These are phyloP conservation scores for Solanum chilense DNA, from an alignment of 257 asterid genomes.

Conservation along the genomic window DNA sequence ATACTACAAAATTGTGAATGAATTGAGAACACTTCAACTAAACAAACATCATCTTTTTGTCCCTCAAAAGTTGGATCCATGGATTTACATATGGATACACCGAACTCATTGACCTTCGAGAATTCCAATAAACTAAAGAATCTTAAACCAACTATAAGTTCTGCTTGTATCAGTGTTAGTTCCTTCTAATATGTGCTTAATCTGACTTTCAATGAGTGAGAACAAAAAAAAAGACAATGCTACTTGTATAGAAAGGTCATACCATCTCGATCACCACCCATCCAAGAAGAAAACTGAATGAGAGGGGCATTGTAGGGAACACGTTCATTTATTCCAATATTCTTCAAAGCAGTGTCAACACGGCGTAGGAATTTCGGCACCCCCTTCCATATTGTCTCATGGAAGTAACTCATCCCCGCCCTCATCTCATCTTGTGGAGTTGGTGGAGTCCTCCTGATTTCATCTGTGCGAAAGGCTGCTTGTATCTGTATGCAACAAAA, in stretches of 20 bases:
- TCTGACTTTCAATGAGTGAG: not conserved
- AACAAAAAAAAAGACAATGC: not conserved
- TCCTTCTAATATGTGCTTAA: not conserved
- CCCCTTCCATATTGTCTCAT: constrained; percentile 95
- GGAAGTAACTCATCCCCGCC: constrained; percentile 97
- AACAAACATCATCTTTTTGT: not conserved
- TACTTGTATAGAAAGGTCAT: not conserved
- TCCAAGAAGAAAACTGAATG: constrained; percentile 95
- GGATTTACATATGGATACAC: not conserved
- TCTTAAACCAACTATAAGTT: not conserved
- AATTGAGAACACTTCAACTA: not conserved
- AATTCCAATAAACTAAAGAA: not conserved
- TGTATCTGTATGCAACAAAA: constrained; percentile 44
- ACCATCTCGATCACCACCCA: constrained; percentile 99
- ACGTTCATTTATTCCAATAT: constrained; percentile 85
- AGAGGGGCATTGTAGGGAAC: constrained; percentile 92
- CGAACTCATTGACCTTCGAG: not conserved
- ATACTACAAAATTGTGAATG: not conserved
- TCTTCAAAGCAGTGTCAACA: constrained; percentile 91
- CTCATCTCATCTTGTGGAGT: constrained; percentile 99
- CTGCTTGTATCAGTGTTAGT: not conserved
- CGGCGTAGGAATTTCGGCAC: constrained; percentile 87
- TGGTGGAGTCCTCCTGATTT: constrained; percentile 88
- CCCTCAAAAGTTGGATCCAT: not conserved
- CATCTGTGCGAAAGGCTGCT: constrained; percentile 98